These are phyloP conservation scores for Naganishia sp. DNA, from an alignment of 1,284 basidiomycete genomes.

Conservation along the genomic window DNA sequence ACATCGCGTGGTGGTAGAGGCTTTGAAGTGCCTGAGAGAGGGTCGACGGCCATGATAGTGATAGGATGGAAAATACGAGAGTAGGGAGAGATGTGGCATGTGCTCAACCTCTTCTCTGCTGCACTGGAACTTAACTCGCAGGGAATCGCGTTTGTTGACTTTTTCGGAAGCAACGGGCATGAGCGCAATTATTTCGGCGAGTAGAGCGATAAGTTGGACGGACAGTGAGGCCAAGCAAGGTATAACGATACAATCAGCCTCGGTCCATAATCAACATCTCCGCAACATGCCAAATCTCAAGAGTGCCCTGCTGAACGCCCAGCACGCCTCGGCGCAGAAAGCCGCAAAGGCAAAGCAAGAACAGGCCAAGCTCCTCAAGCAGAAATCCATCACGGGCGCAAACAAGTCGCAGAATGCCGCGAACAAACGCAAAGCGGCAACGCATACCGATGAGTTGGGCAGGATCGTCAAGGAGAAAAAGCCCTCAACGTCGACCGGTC, in stretches of 20 bases:
- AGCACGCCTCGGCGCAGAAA: slow-evolving; percentile 12
- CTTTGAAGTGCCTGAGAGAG: slow-evolving; percentile 48
- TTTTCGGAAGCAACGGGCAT: slow-evolving; percentile 2
- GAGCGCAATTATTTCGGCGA: background rate
- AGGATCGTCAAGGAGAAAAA: slow-evolving; percentile 44
- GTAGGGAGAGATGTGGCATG: background rate
- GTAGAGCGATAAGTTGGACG: too few relatives aligned
- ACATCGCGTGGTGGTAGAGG: slow-evolving; percentile 45
- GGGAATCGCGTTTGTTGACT: slow-evolving; percentile 7
- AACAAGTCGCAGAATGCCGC: slow-evolving; percentile 24
- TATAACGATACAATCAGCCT: too few relatives aligned
- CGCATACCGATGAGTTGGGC: background rate
- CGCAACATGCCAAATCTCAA: slow-evolving; percentile 30
- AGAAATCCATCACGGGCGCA: slow-evolving; percentile 20
- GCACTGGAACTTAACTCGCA: background rate
- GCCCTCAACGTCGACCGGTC: slow-evolving; percentile 60
- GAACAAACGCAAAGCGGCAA: background rate
- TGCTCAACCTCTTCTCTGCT: too few relatives aligned
- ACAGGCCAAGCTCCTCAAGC: slow-evolving; percentile 20
- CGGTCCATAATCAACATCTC: background rate
- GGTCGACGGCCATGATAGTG: slow-evolving; percentile 39
- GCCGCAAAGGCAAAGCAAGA: slow-evolving; percentile 27
- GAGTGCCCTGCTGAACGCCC: slow-evolving; percentile 27
- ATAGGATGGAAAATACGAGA: background rate
- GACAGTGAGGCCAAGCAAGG: too few relatives aligned